Evolutionary conservation across 768 basidiomycete genomes (phyloP).

Genomic region (Tephrocybe rancida): DNA sequence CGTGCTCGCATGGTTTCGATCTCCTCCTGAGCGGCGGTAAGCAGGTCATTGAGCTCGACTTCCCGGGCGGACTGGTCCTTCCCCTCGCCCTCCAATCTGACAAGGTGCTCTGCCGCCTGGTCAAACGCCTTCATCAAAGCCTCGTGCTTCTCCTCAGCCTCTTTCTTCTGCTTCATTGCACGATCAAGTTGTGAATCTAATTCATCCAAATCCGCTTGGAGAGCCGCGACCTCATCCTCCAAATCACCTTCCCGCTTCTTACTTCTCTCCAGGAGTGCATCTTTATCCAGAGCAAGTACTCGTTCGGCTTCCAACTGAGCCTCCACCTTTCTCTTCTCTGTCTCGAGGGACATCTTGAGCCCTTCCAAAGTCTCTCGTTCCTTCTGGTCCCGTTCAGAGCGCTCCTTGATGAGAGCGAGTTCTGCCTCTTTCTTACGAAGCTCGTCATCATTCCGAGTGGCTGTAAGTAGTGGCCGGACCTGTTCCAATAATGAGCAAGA

Average conservation of each 20-base stretch:
- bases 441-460: constrained; percentile 92
- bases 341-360: constrained; percentile 80
- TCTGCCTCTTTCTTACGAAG: constrained; percentile 87
- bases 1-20: constrained; percentile 60
- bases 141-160: constrained; percentile 78
- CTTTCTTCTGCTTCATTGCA: constrained; percentile 75
- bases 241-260: constrained; percentile 85
- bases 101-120: constrained; percentile 84
- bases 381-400: constrained; percentile 83
- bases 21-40: constrained; percentile 59
- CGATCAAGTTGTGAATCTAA: constrained; percentile 87
- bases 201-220: constrained; percentile 83
- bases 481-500: constrained; percentile 27
- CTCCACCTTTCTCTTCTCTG: constrained; percentile 82
- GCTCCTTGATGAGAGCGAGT: constrained; percentile 74
- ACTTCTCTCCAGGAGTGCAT: constrained; percentile 76
- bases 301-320: constrained; percentile 84
- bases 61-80: constrained; percentile 69
- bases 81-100: constrained; percentile 78
- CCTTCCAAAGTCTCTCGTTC: constrained; percentile 80
- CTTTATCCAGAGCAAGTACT: constrained; percentile 79
- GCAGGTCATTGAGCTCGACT: constrained; percentile 57
- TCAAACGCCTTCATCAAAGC: constrained; percentile 74
- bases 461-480: constrained; percentile 91
- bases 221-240: constrained; percentile 78